Percentiles rank a stretch among this genome's conserved stretches.
Conservation (phyloP, 495 filamentous ascomycete genomes). For the Pyrenula massariospora region DNA sequence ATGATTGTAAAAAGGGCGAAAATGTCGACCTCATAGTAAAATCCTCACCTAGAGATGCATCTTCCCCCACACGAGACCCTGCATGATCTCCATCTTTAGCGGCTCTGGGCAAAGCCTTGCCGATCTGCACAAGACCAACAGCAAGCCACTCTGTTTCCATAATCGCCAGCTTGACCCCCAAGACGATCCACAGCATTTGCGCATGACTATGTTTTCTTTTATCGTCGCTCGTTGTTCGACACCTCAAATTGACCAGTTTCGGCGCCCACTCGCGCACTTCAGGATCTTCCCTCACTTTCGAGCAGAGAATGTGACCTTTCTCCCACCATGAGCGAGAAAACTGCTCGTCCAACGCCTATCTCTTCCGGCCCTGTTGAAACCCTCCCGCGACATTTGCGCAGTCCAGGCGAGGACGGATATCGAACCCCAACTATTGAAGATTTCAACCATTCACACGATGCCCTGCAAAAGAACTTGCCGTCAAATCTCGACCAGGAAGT, state of each 20-base stretch:
- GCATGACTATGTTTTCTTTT: neutral
- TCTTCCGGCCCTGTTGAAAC: neutral
- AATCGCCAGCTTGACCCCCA: neutral
- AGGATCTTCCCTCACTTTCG: neutral
- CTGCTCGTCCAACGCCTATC: neutral
- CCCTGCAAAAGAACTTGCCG: neutral
- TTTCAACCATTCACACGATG: slow-evolving; percentile 11
- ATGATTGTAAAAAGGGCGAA: neutral
- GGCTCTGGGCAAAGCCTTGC: neutral
- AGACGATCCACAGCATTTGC: neutral
- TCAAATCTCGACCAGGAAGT: neutral
- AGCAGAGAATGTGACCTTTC: neutral
- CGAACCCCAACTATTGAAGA: slow-evolving; percentile 40
- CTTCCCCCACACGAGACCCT: neutral
- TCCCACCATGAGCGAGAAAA: neutral
- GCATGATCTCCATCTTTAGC: neutral
- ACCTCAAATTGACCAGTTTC: neutral
- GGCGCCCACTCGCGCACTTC: neutral
- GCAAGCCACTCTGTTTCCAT: neutral
- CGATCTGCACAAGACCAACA: neutral
- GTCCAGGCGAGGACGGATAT: slow-evolving; percentile 34
- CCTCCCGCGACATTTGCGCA: slow-evolving; percentile 25
- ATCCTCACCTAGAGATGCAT: neutral
- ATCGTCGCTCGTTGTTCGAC: neutral
- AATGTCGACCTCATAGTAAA: neutral